Evolutionary conservation across 495 filamentous ascomycete genomes (phyloP), one percentile per base, ranked within the genome.

Genomic region (Cudoniella acicularis): DNA sequence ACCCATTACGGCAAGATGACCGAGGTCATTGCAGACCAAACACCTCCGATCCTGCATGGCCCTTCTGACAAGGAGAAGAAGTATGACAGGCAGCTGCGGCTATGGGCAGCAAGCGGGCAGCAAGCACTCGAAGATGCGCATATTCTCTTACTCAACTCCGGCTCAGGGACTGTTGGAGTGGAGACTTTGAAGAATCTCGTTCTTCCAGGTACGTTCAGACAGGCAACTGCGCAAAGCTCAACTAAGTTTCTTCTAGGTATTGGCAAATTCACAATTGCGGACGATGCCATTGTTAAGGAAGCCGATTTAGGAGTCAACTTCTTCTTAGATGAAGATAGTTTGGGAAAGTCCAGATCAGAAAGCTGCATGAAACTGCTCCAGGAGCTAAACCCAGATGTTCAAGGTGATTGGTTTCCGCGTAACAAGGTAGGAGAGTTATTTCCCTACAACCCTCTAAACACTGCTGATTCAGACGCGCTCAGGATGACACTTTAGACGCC

Each of bases 141-240:
- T 57, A 85, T 99, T 6, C 79, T 97, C 17, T 79, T 99, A 18
- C 75, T 99, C 53, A 96, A 95, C 70, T 88, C 86, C 10, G 90
- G 90, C 1, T 74, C 87, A 4, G 90, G 91, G 26, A 87, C 89
- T 1, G 89, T 90, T 10, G 94, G 95, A 2, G 83, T 96, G 25
- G 94, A 99, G 72, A 85, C 92, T 0, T 81, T 99, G 56, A 99
- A 99, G 80, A 99, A 99, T 70, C 83, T 99, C 21, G 88, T 98
- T 0, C 73, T 99, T 46, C 94, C 94, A 57, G 84, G 86, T 85
- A 75, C 24, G 61, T 10, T 20, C 18, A 49, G 46, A 17, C n/a
- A 36, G 6, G 1, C 9, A 11, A 17, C n/a, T 43, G n/a, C 30
- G 40, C 50, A 23, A 1, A 36, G 26, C 1, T 23, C 27, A n/a